Base-by-base conservation (phyloP, 805 yeast species). In the Cyberlindnera meyerae region DNA sequence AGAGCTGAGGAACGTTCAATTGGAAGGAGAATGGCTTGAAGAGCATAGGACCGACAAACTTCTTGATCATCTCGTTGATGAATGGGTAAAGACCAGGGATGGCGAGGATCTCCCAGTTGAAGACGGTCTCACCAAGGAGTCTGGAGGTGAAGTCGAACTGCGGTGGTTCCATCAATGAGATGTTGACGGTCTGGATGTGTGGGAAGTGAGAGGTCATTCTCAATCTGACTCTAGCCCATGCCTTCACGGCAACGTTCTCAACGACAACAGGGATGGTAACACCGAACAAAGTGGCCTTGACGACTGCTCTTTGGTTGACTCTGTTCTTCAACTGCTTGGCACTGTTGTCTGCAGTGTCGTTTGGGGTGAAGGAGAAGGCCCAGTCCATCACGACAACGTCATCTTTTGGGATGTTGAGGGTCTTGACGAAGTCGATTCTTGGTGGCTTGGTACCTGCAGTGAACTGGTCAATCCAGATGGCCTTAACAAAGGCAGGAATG, bases 381-480 rank as follows among this genome's bases (percentile, higher is more conserved):
- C 97, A 90, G 62, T 93, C 98, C 96, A 93, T 93, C 36, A 94
- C 96, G 9, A 90, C 94, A 35, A 93, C 82, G 55, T 90, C 96
- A 44, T 82, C 83, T 21, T 77, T 80, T n/a, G 97, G 90, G 45
- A 90, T 85, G 33, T 81, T 84, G 54, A 88, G 75, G 3, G 97
- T 85, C 57, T 93, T 85, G 14, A 90, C 97, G 45, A 71, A 70
- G 55, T 93, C 97, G 42, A 93, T 71, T 59, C 98, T 75, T 24
- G 96, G 96, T 8, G 99, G 96, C 63, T 93, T 93, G 6, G 96
- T 81, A 44, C 99, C 99, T 13, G 82, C 73, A 7, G 97, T 93
- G 57, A 93, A 80, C 41, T 85, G 75, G 58, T 85, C 93, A 36
- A 90, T 73, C 86, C 95, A 84, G 39, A 90, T 61, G 8, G 84